These are phyloP conservation scores for Diphasiastrum complanatum DNA, from an alignment of 83 land plant genomes.

Conservation along the genomic window DNA sequence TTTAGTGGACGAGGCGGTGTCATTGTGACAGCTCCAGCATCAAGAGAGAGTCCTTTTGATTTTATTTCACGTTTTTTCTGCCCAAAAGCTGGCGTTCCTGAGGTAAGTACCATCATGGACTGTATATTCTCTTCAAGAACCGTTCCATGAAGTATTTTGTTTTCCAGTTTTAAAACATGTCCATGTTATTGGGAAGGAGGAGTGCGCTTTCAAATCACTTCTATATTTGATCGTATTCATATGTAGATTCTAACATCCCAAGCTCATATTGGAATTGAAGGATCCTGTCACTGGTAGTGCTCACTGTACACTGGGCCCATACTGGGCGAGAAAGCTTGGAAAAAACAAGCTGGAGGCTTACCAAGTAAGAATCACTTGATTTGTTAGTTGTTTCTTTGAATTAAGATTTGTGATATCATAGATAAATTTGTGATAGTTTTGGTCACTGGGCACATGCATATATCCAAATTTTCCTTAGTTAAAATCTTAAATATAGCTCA, in stretches of 20 bases:
- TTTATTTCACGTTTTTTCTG: constrained; percentile 64
- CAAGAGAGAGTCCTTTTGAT: constrained; percentile 48
- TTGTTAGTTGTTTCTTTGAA: too few relatives aligned
- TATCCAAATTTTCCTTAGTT: neutral
- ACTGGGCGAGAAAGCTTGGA: constrained; percentile 68
- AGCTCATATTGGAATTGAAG: constrained; percentile 22
- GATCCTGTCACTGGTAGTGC: constrained; percentile 93
- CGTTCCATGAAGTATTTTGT: constrained; percentile 1
- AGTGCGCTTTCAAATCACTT: neutral
- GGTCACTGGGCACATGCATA: too few relatives aligned
- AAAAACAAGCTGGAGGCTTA: constrained; percentile 49
- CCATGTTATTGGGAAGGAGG: neutral
- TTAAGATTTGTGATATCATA: too few relatives aligned
- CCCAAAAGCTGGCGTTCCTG: constrained; percentile 54
- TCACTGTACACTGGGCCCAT: constrained; percentile 67
- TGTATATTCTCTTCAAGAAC: neutral
- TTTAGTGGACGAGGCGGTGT: constrained; percentile 47
- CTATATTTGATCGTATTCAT: neutral
- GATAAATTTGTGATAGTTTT: too few relatives aligned
- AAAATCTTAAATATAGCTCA: neutral
- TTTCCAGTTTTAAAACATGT: neutral
- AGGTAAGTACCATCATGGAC: constrained; percentile 38
- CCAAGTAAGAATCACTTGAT: too few relatives aligned
- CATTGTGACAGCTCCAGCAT: constrained; percentile 49
- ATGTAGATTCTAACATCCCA: neutral